Evolutionary conservation across 345 rosid species (phyloP).

Genomic region (Hirschfeldia incana): DNA sequence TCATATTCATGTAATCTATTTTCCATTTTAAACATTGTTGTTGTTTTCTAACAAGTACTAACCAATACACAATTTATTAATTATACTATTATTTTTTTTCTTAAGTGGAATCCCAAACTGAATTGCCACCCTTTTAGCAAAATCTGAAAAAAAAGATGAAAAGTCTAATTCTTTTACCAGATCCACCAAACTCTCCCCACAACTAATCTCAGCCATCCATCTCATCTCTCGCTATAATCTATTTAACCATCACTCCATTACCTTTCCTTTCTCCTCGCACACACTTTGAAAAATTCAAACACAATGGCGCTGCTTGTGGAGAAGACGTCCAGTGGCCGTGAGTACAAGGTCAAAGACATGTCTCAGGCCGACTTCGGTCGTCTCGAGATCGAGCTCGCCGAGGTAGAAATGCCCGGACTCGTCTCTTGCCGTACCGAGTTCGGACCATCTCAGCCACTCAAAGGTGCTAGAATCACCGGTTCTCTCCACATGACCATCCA

Average conservation of each 20-base stretch:
- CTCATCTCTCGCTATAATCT: slow-evolving; percentile 26
- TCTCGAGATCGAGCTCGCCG: background rate
- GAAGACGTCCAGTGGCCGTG: background rate
- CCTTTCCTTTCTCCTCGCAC: slow-evolving; percentile 24
- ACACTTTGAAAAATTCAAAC: background rate
- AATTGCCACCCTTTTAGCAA: background rate
- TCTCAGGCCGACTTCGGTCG: background rate
- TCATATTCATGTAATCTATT: no score
- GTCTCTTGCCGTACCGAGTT: no score
- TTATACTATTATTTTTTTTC: background rate
- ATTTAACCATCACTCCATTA: slow-evolving; percentile 11
- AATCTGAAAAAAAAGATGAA: slow-evolving; percentile 10
- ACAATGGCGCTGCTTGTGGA: background rate
- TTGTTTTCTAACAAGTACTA: no score
- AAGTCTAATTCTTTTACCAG: slow-evolving; percentile 36
- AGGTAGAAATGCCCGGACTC: no score
- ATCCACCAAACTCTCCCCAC: slow-evolving; percentile 40
- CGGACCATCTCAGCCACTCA: no score
- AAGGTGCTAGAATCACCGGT: no score
- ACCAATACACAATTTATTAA: no score
- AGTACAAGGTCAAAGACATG: background rate
- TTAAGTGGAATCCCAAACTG: slow-evolving; percentile 3
- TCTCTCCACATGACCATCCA: no score
- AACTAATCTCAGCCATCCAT: slow-evolving; percentile 28
- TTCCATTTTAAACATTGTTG: background rate